Percentiles rank a stretch among this genome's conserved stretches.
phyloP scores from a whole-genome alignment of 1,284 basidiomycete genomes.

The Salmacisia buchloeana region DNA sequence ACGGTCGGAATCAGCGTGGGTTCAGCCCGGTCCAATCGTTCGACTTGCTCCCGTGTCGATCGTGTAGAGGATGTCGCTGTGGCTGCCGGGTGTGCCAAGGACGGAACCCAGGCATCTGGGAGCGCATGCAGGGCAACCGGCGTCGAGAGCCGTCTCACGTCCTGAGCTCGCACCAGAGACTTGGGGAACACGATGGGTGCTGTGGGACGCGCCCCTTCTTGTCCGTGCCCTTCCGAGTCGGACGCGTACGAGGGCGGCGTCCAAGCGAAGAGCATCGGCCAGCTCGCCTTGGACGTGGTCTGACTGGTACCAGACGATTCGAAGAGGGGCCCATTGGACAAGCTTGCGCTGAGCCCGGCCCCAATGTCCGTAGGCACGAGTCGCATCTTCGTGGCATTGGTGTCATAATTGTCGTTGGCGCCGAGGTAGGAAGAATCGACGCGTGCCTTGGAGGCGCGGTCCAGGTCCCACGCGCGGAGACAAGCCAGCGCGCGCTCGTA shows the following conservation, averaged over 20 bases:
- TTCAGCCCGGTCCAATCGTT: neutral
- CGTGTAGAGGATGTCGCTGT: neutral
- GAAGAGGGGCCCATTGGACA: neutral
- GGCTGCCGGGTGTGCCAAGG: neutral
- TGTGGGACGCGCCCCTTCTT: neutral
- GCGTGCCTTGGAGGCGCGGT: constrained; percentile 13
- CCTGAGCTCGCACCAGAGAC: neutral
- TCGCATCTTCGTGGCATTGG: constrained; percentile 10
- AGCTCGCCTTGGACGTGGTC: constrained; percentile 16
- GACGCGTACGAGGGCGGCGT: constrained; percentile 10
- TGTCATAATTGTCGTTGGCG: too few species aligned
- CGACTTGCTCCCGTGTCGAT: neutral
- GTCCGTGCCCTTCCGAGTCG: neutral
- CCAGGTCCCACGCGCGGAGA: constrained; percentile 32
- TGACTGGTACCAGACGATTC: neutral
- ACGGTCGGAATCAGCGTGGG: neutral
- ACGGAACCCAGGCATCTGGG: neutral
- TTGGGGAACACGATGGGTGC: neutral
- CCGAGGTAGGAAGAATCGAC: constrained; percentile 17
- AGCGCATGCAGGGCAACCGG: neutral
- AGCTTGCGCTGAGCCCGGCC: neutral
- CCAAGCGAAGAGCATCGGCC: constrained; percentile 30
- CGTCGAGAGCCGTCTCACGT: neutral
- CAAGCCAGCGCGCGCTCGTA: constrained; percentile 34
- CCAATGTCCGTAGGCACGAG: neutral